A percentile compares a stretch with the other conserved stretches of the same genome.
Conservation (phyloP, 2,329 filamentous ascomycete species). For the Arthrobotrys entomopaga region DNA sequence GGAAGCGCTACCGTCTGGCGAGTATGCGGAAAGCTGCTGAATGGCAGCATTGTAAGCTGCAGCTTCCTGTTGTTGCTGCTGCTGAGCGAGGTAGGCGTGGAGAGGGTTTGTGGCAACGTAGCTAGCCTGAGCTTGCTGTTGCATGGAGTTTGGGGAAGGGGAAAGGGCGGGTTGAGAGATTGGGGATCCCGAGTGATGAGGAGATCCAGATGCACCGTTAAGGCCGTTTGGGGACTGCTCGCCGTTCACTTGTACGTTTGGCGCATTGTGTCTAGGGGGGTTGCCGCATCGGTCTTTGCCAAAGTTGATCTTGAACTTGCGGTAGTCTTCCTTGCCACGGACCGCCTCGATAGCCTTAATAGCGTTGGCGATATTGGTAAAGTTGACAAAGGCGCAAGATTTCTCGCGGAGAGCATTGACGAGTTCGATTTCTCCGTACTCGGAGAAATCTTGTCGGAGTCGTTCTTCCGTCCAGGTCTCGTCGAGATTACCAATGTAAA, state of each 20-base stretch:
- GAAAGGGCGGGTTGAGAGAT: slow-evolving; percentile 46
- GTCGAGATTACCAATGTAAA: slow-evolving; percentile 97
- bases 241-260: slow-evolving; percentile 59
- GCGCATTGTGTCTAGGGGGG: slow-evolving; percentile 77
- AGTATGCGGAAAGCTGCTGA: slow-evolving; percentile 76
- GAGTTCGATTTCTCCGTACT: slow-evolving; percentile 96
- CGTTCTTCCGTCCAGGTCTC: slow-evolving; percentile 98
- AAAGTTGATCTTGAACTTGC: slow-evolving; percentile 99
- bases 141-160: slow-evolving; percentile 57
- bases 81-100: slow-evolving; percentile 66
- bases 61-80: slow-evolving; percentile 77
- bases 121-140: slow-evolving; percentile 55
- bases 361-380: slow-evolving; percentile 99
- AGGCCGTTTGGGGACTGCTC: slow-evolving; percentile 57
- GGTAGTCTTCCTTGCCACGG: slow-evolving; percentile 93
- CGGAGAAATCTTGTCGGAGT: slow-evolving; percentile 92
- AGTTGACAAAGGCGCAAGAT: slow-evolving; percentile 99
- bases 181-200: slow-evolving; percentile 51
- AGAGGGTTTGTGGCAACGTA: slow-evolving; percentile 59
- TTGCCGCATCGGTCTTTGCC: slow-evolving; percentile 98
- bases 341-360: slow-evolving; percentile 99
- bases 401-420: slow-evolving; percentile 97
- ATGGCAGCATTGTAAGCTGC: slow-evolving; percentile 81
- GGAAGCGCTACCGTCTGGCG: slow-evolving; percentile 62
- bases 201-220: slow-evolving; percentile 39